Evolutionary conservation across 2,329 filamentous ascomycete species (phyloP), one percentile per base, ranked within the genome.

Genomic region (Verruconis gallopava): DNA sequence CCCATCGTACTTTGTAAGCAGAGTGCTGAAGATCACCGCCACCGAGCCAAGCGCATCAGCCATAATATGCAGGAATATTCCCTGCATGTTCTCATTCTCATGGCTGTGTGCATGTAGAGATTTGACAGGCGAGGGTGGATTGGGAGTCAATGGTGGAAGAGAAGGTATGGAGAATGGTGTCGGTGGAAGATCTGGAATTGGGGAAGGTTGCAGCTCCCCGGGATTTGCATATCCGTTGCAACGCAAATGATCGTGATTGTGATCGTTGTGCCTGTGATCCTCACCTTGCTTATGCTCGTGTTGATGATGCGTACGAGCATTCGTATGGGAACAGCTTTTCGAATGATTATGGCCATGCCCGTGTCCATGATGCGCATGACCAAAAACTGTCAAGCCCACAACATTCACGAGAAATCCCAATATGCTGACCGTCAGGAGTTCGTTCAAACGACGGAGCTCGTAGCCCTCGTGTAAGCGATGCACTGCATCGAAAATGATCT

Each of bases 61-160:
- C 20, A 96, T 71, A 39, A 98, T 84, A 55, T 98, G 91, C 15
- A 98, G 68, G 61, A 93, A 98, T 50, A 98, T 96, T 11, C 91
- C 91, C 52, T 91, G 76, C 88, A 98, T 95, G 56, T 98, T 98
- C 53, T 98, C 91, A 58, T 94, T 94, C 47, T 85, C 81, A 53
- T 88, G 81, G n/a, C 65, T 63, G 50, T 77, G 70, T 15, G 46
- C 33, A 32, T 46, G 40, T 13, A 36, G n/a, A 13, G 30, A 37
- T n/a, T 42, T 21, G 37, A 22, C 20, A 45, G 48, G 38, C 37
- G 37, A 13, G 47, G 45, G 21, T 49, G 50, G 41, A 46, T 17
- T 49, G 47, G 40, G 51, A 47, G 14, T 36, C 42, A 34, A 50
- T 49, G 19, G 36, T 39, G 39, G 41, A 15, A 21, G 17, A 21